These are phyloP conservation scores for Saccharomyces hybrid DNA, from an alignment of 1,139 yeast genomes.

Conservation along the genomic window DNA sequence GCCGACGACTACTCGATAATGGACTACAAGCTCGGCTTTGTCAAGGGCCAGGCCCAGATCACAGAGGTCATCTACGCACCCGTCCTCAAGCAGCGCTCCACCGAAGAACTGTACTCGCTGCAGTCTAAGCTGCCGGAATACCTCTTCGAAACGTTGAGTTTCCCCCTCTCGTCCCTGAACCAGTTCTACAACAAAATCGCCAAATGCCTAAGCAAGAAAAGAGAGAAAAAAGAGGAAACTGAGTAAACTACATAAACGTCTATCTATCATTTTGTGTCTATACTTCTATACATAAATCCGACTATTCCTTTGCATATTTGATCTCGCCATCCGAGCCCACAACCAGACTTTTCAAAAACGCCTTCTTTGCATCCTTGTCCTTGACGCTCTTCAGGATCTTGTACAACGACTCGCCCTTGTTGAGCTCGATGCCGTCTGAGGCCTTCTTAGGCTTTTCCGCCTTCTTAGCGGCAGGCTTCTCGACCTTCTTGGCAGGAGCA, in stretches of 20 bases:
- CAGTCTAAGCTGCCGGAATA: conserved; percentile 48
- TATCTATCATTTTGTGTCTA: background rate
- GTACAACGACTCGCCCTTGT: conserved; percentile 33
- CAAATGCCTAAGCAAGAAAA: conserved; percentile 41
- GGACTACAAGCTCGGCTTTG: conserved; percentile 32
- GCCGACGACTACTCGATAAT: conserved; percentile 11
- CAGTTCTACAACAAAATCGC: conserved; percentile 51
- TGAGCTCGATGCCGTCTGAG: conserved; percentile 16
- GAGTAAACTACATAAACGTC: background rate
- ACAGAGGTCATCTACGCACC: conserved; percentile 33
- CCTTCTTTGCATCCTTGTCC: conserved; percentile 33
- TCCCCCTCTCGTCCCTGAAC: conserved; percentile 49
- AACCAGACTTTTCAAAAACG: conserved; percentile 31
- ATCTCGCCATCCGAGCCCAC: conserved; percentile 30
- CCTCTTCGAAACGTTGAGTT: conserved; percentile 49
- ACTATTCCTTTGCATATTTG: background rate
- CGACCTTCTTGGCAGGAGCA: background rate
- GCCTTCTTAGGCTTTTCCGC: conserved; percentile 6
- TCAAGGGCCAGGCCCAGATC: conserved; percentile 11
- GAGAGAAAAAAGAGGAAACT: conserved; percentile 3
- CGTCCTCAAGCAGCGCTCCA: conserved; percentile 25
- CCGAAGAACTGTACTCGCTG: conserved; percentile 32
- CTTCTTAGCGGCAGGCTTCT: background rate
- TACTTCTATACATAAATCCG: background rate
- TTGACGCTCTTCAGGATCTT: conserved; percentile 32